Base-by-base conservation (phyloP, 2,329 filamentous ascomycete genomes). In the Cryphonectria parasitica region DNA sequence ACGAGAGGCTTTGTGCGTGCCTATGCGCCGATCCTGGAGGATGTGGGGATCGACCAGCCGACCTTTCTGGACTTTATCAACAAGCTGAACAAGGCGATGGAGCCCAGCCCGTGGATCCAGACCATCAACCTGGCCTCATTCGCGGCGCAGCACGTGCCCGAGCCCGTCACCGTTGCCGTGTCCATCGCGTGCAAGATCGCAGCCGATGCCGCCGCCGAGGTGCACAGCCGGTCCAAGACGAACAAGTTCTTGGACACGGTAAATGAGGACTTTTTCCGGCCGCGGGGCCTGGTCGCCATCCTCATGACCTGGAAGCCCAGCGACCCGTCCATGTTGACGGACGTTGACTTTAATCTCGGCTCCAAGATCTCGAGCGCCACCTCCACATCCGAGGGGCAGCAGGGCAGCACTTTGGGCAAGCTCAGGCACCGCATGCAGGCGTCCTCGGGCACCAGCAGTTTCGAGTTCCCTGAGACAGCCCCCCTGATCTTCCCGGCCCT, bases 201-300 rank as follows among this genome's bases (percentile, higher is more conserved):
- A 0, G 82, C 83, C 0, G 77, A 82, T 17, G 78, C 81, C 1
- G 81, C 81, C 0, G 81, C 82, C 68, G 81, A 84, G 66, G 76
- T 80, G 0, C 79, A 82, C 41, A 79, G 78, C 13, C 80, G 80
- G 25, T 77, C 79, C 74, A 78, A 82, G 58, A 82, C 84, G 0
- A 89, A 89, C 74, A 79, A 76, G 0, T 90, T 88, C 75, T 81
- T 91, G 22, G 83, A 89, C 73, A 78, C 80, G 49, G 82, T 88
- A 74, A 90, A 90, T 74, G 80, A 83, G 11, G 80, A 85, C 3
- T 83, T 88, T 71, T 91, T 90, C 76, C 82, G 81, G 63, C 88
- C 88, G 0, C 83, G 82, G 1, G 88, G 88, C 0, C 80, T 90
- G 0, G 87, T 84, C 17, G 77, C 75, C 3, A 56, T 81, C 28